Percentiles rank a stretch among this genome's conserved stretches.
Evolutionary conservation across 225 moss, liverwort and hornwort species (phyloP).

Genomic region (Marchantia paleacea): DNA sequence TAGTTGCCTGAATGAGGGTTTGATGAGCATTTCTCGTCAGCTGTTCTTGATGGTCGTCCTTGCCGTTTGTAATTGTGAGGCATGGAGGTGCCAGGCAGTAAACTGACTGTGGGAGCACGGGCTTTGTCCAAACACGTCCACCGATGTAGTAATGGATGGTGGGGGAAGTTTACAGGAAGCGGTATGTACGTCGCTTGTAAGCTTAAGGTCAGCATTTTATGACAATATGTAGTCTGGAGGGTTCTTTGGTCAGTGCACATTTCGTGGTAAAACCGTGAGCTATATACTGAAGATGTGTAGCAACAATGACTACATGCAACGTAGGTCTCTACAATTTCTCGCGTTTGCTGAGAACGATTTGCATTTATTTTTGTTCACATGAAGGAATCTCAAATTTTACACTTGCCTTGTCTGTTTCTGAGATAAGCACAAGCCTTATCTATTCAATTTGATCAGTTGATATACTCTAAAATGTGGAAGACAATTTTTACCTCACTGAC

Average conservation of each 20-base stretch:
- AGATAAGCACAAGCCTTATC: background rate
- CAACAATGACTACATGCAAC: background rate
- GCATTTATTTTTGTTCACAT: too few species aligned
- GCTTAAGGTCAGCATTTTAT: background rate
- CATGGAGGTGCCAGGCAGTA: conserved; percentile 82
- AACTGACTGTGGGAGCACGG: conserved; percentile 79
- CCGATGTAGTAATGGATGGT: conserved; percentile 82
- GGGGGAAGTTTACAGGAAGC: conserved; percentile 74
- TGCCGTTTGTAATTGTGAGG: conserved; percentile 16
- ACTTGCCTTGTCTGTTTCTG: background rate
- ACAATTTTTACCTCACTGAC: background rate
- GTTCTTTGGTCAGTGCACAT: background rate
- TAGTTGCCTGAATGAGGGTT: background rate
- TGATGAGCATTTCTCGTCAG: background rate
- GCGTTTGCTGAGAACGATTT: background rate
- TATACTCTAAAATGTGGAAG: background rate
- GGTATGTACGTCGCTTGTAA: conserved; percentile 39
- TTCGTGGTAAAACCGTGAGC: background rate
- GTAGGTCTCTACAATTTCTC: background rate
- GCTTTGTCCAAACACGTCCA: conserved; percentile 95
- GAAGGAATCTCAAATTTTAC: background rate
- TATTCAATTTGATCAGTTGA: background rate
- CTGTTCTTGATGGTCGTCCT: background rate
- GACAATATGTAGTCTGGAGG: background rate
- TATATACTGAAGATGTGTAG: background rate